Evolutionary conservation across 371 early-diverging fungal genomes (phyloP), one percentile per base, ranked within the genome.

Genomic region (Coemansia linderi): DNA sequence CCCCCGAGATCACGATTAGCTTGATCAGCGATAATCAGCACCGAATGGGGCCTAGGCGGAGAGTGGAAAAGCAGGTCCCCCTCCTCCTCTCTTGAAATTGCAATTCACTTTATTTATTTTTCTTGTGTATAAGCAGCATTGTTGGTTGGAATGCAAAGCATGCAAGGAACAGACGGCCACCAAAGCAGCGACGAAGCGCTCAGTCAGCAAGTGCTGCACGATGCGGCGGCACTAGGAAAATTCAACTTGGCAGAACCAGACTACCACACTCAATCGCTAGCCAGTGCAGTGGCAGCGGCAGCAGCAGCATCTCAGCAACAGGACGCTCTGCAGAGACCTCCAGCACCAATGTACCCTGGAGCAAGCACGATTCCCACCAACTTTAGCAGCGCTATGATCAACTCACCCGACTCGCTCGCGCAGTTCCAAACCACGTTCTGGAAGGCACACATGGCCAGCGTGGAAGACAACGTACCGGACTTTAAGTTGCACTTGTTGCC

Each of bases 401-500:
- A 77, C 69, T 72, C 77, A 12, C 27, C 69, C 19, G 79, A 78
- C 27, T 67, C 79, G 38, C 71, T 78, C 59, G 71, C 68, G 62
- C 72, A 75, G 66, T 79, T 75, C 59, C 69, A 74, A 65, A 36
- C 50, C 24, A 50, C 65, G 13, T 88, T 87, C 65, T 88, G 88
- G 88, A 73, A 79, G 63, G 76, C 72, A 9, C 87, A 87, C 61
- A 76, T 85, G 66, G 75, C 79, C 13, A 84, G 85, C 61, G 78
- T 88, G 33, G 83, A 86, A 44, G 81, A 85, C 60, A 82, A 82
- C 8, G 69, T 75, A 56, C 85, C 85, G 37, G 97, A 97, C 78
- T 96, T 93, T 82, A 98, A 96, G 82, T 86, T 88, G 40, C 95
- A 99, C 73, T 88, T 90, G 31, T 82, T 99, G 68, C 99, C 99